A percentile compares a stretch with the other conserved stretches of the same genome.
phyloP scores from a whole-genome alignment of 2,329 filamentous ascomycete species.

The Beauveria bassiana region DNA sequence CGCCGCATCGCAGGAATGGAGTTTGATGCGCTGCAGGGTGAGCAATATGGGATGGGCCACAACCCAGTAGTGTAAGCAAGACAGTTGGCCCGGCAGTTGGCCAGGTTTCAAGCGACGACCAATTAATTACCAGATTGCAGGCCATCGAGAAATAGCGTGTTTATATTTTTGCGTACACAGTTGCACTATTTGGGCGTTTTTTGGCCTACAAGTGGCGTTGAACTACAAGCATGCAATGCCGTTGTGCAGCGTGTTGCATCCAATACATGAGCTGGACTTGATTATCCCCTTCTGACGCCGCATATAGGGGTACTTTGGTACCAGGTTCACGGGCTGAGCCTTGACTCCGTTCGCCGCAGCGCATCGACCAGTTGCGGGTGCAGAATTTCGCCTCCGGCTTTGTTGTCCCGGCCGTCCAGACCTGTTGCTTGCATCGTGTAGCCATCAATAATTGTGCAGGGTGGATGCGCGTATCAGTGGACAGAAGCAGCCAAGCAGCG shows the following conservation, averaged over 20 bases:
- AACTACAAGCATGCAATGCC: neutral
- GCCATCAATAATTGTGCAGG: neutral
- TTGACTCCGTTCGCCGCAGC: neutral
- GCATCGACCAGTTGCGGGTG: neutral
- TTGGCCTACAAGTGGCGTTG: neutral
- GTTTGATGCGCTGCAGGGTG: neutral
- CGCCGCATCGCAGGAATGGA: neutral
- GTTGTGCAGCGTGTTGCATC: neutral
- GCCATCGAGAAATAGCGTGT: neutral
- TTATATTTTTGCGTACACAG: neutral
- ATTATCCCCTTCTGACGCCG: neutral
- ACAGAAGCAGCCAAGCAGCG: neutral
- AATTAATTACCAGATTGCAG: neutral
- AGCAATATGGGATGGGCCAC: neutral
- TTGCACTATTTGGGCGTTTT: neutral
- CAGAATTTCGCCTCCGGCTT: conserved; percentile 1
- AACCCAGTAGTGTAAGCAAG: neutral
- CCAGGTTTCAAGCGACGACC: neutral
- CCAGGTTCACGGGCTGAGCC: neutral
- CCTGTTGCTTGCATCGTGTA: neutral
- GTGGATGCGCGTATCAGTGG: neutral
- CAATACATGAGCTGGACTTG: neutral
- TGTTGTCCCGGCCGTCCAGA: neutral
- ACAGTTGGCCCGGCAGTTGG: neutral
- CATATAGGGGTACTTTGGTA: neutral